Conservation (phyloP, 2,329 filamentous ascomycete genomes). For the Xylariaceae sp. region DNA sequence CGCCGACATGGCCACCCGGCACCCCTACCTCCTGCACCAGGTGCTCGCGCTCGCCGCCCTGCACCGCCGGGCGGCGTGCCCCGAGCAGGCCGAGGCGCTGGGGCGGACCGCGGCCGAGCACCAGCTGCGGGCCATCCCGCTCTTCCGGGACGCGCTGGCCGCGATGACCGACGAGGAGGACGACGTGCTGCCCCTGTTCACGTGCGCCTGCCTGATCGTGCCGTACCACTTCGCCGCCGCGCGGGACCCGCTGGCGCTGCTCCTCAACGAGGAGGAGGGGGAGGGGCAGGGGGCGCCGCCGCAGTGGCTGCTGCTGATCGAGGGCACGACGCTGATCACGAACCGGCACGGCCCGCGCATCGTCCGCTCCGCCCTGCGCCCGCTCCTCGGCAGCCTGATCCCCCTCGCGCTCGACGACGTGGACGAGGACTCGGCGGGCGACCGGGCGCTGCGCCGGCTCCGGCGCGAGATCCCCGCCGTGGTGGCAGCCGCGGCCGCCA, state of each 20-base stretch:
- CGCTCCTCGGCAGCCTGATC: constrained; percentile 12
- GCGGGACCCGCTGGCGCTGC: constrained; percentile 13
- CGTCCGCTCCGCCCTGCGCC: constrained; percentile 8
- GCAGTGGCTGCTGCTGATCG: constrained; percentile 18
- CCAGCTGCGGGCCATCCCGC: constrained; percentile 13
- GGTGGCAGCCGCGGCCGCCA: background rate
- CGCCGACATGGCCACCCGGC: constrained; percentile 12
- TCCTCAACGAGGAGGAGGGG: constrained; percentile 14
- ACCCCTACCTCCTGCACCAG: constrained; percentile 18
- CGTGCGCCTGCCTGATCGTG: constrained; percentile 17
- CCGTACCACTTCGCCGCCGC: constrained; percentile 17
- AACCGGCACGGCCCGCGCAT: constrained; percentile 6
- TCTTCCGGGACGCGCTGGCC: constrained; percentile 14
- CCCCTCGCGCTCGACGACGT: constrained; percentile 7
- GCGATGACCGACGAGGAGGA: background rate
- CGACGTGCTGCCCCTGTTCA: constrained; percentile 12
- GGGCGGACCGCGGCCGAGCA: constrained; percentile 14
- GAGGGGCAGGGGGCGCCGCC: constrained; percentile 12
- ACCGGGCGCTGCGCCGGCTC: constrained; percentile 6
- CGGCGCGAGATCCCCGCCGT: constrained; percentile 3
- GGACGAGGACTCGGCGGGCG: constrained; percentile 6
- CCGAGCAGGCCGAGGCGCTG: constrained; percentile 7
- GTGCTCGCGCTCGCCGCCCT: constrained; percentile 17
- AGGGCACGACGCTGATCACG: constrained; percentile 14
- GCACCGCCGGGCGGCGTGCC: constrained; percentile 7